A percentile compares a stretch with the other conserved stretches of the same genome.
Evolutionary conservation across 164 flowering plant genomes (phyloP).

Genomic region (Magnolia kwangsiensis): DNA sequence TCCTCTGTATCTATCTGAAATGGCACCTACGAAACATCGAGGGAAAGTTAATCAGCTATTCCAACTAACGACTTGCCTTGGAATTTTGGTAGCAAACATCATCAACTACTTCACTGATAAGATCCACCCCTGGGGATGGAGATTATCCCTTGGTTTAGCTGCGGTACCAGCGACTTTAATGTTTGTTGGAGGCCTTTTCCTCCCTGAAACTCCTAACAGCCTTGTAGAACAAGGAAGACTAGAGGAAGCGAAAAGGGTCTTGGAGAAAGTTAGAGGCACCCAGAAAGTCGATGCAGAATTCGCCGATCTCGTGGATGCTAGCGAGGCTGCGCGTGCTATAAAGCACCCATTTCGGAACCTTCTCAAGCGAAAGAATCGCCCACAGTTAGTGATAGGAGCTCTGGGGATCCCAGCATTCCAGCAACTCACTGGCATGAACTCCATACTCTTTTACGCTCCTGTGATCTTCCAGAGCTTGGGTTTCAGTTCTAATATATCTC

Average conservation of each 20-base stretch:
- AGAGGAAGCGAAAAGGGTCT: conserved; percentile 50
- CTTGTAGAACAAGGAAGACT: conserved; percentile 72
- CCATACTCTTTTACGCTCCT: conserved; percentile 90
- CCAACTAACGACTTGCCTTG: conserved; percentile 72
- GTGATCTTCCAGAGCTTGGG: conserved; percentile 87
- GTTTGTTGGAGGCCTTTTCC: conserved; percentile 75
- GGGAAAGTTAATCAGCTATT: conserved; percentile 83
- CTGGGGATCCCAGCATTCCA: conserved; percentile 87
- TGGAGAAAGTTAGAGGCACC: conserved; percentile 78
- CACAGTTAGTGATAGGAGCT: conserved; percentile 73
- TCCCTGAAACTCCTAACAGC: conserved; percentile 94
- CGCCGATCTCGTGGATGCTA: conserved; percentile 71
- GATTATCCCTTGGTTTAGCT: conserved; percentile 82
- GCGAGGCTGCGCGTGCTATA: conserved; percentile 57
- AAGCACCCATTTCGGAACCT: conserved; percentile 79
- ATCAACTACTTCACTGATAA: conserved; percentile 63
- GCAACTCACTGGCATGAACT: conserved; percentile 86
- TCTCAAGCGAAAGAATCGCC: conserved; percentile 55
- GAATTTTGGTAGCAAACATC: conserved; percentile 66
- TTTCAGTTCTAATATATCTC: conserved; percentile 54
- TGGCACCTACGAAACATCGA: conserved; percentile 80
- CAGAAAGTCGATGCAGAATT: conserved; percentile 72
- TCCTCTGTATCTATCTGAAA: conserved; percentile 89
- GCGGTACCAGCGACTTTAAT: conserved; percentile 63
- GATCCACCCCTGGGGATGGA: conserved; percentile 94